phyloP scores from a whole-genome alignment of 805 yeast genomes.

The Lachancea quebecensis region DNA sequence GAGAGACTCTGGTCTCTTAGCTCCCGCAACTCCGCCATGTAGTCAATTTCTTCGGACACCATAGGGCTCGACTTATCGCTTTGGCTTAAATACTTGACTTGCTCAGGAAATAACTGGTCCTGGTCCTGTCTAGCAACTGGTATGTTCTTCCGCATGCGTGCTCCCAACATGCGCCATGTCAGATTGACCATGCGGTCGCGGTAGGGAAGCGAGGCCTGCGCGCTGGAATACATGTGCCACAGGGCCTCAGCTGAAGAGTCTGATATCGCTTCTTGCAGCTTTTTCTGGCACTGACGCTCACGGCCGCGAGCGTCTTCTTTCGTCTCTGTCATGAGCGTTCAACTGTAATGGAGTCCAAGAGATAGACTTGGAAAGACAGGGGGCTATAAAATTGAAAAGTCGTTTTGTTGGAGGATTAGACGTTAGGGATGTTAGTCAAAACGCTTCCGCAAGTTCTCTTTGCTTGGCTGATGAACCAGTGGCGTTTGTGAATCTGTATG shows the following conservation, averaged over 20 bases:
- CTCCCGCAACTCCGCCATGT: conserved; percentile 1
- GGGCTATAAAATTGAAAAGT: too few species aligned
- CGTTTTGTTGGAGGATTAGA: too few species aligned
- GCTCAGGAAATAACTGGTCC: neutral
- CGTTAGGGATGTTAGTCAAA: too few species aligned
- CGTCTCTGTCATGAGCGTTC: conserved; percentile 1
- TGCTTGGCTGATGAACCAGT: too few species aligned
- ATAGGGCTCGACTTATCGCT: neutral
- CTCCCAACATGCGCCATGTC: conserved; percentile 81
- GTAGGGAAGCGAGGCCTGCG: conserved; percentile 68
- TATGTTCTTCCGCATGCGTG: conserved; percentile 26
- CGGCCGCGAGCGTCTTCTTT: conserved; percentile 3
- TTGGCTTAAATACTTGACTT: neutral
- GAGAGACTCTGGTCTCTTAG: neutral
- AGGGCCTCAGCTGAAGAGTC: conserved; percentile 44
- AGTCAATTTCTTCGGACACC: neutral
- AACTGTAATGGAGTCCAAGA: neutral
- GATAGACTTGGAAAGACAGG: neutral
- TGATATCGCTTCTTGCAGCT: conserved; percentile 25
- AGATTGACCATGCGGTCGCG: conserved; percentile 73
- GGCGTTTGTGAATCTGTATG: too few species aligned
- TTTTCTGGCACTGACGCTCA: conserved; percentile 6
- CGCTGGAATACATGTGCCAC: conserved; percentile 79
- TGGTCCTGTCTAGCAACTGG: neutral
- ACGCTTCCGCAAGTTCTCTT: too few species aligned